These are phyloP conservation scores for Fraxinus anomala DNA, from an alignment of 257 asterid species.

Conservation along the genomic window DNA sequence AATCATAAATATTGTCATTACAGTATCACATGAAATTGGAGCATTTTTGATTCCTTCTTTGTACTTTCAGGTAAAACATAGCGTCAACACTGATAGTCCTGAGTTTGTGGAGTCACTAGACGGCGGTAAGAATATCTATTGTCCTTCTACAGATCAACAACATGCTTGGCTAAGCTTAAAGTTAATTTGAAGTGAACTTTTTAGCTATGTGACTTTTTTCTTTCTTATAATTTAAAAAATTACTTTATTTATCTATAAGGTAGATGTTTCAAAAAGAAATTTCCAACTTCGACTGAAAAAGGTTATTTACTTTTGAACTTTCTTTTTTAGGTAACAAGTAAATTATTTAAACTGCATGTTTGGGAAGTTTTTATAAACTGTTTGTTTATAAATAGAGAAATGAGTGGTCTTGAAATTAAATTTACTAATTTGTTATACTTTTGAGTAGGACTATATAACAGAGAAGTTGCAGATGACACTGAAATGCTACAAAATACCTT, in stretches of 20 bases:
- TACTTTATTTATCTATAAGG: neutral
- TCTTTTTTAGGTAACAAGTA: neutral
- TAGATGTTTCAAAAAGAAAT: neutral
- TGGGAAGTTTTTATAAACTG: too few species aligned
- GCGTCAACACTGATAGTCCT: slow-evolving; percentile 30
- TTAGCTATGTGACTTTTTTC: neutral
- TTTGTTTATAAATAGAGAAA: too few species aligned
- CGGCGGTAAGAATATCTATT: slow-evolving; percentile 44
- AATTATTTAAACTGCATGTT: neutral
- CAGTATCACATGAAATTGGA: slow-evolving; percentile 14
- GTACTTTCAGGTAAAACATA: slow-evolving; percentile 42
- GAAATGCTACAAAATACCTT: slow-evolving; percentile 30
- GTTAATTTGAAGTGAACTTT: neutral
- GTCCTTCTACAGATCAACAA: slow-evolving; percentile 10
- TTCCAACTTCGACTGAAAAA: neutral
- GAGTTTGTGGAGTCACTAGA: slow-evolving; percentile 34
- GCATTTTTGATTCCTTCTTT: neutral
- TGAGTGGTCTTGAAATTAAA: neutral
- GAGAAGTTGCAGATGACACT: slow-evolving; percentile 25
- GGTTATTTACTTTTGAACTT: neutral
- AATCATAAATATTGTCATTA: slow-evolving; percentile 8
- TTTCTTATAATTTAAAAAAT: neutral
- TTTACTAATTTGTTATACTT: slow-evolving; percentile 11
- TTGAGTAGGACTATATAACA: slow-evolving; percentile 37
- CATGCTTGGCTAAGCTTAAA: neutral